Evolutionary conservation across 352 stramenopile genomes (phyloP).

Genomic region (Peronospora destructor): DNA sequence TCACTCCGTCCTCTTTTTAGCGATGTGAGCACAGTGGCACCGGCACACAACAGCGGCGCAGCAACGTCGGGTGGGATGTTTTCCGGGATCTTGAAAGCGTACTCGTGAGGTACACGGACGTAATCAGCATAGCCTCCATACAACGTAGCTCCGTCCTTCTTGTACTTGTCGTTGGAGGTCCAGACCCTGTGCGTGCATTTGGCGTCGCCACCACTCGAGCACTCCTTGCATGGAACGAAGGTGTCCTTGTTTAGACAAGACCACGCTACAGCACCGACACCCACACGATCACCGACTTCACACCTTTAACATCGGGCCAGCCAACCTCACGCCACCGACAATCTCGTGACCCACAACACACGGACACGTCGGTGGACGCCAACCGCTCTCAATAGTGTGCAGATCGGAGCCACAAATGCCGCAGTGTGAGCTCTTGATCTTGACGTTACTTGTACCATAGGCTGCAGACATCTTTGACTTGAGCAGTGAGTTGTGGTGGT

Average conservation of each 20-base stretch:
- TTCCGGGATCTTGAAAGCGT: slow-evolving; percentile 73
- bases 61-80: slow-evolving; percentile 45
- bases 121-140: slow-evolving; percentile 70
- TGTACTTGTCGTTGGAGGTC: slow-evolving; percentile 47
- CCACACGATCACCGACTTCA: slow-evolving; percentile 74
- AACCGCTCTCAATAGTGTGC: slow-evolving; percentile 45
- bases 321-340: slow-evolving; percentile 39
- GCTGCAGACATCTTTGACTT: too few relatives aligned
- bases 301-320: slow-evolving; percentile 39
- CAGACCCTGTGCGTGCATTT: slow-evolving; percentile 41
- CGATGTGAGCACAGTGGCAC: slow-evolving; percentile 72
- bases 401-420: slow-evolving; percentile 56
- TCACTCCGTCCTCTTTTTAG: slow-evolving; percentile 42
- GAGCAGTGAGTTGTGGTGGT: too few relatives aligned
- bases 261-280: slow-evolving; percentile 61
- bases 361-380: slow-evolving; percentile 35
- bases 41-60: slow-evolving; percentile 72
- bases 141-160: slow-evolving; percentile 34
- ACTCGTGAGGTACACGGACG: slow-evolving; percentile 56
- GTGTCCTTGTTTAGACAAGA: slow-evolving; percentile 56
- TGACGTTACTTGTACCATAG: slow-evolving; percentile 30
- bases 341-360: slow-evolving; percentile 58
- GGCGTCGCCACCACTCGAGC: slow-evolving; percentile 44
- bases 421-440: slow-evolving; percentile 60
- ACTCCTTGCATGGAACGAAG: slow-evolving; percentile 47